Percentiles rank a stretch among this genome's conserved stretches.
Evolutionary conservation across 805 yeast genomes (phyloP).

Genomic region (Komagataella pastoris): DNA sequence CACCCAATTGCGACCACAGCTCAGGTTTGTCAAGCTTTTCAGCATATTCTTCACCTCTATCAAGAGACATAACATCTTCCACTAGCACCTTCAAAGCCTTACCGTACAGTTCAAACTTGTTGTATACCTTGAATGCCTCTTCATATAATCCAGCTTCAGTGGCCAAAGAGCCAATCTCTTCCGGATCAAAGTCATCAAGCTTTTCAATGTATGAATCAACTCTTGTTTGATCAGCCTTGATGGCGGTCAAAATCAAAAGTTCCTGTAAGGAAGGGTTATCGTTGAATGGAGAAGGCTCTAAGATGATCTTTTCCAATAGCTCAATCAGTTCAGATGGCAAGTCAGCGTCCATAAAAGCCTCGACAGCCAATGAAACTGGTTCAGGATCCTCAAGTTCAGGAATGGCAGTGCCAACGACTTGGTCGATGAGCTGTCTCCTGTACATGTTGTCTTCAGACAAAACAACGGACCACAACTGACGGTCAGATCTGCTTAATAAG

Average conservation of each 20-base stretch:
- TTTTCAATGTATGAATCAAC: slow-evolving; percentile 78
- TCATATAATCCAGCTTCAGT: slow-evolving; percentile 79
- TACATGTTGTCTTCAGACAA: slow-evolving; percentile 65
- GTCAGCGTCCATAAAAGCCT: slow-evolving; percentile 92
- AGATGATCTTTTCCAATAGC: slow-evolving; percentile 85
- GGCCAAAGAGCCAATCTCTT: slow-evolving; percentile 87
- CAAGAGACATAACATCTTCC: slow-evolving; percentile 87
- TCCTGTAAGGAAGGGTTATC: slow-evolving; percentile 95
- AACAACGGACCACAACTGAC: slow-evolving; percentile 70
- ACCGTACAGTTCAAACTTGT: slow-evolving; percentile 62
- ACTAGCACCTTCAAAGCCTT: slow-evolving; percentile 85
- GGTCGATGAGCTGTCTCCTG: slow-evolving; percentile 86
- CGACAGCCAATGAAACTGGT: slow-evolving; percentile 86
- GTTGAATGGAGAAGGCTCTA: slow-evolving; percentile 94
- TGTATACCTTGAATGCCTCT: slow-evolving; percentile 89
- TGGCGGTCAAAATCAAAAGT: slow-evolving; percentile 82
- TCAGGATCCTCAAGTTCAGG: slow-evolving; percentile 90
- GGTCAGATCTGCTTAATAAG: slow-evolving; percentile 78
- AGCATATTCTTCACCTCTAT: slow-evolving; percentile 88
- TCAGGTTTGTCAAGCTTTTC: slow-evolving; percentile 79
- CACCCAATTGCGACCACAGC: slow-evolving; percentile 91
- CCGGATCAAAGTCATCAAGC: slow-evolving; percentile 81
- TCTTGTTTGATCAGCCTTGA: slow-evolving; percentile 84
- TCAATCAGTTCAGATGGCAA: slow-evolving; percentile 89
- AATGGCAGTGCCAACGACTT: slow-evolving; percentile 90